Evolutionary conservation across 73 alveolate species (phyloP).

Genomic region (Tetrahymena elliotti): DNA sequence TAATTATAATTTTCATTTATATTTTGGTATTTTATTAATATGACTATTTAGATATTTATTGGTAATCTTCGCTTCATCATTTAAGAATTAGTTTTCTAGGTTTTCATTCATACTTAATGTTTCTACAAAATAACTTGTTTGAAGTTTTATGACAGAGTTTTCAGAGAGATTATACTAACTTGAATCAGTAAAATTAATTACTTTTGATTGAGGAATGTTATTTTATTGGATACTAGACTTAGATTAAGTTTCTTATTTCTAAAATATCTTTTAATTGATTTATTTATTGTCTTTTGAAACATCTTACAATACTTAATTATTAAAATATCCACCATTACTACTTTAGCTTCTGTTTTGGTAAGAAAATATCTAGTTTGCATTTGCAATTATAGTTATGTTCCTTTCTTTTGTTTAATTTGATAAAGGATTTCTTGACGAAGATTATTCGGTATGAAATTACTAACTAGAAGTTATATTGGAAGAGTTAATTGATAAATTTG

Average conservation of each 20-base stretch:
- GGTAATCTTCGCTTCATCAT: neutral
- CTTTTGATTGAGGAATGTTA: neutral
- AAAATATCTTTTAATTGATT: too few species aligned
- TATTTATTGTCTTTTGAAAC: neutral
- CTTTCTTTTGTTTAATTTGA: neutral
- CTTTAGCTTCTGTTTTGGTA: neutral
- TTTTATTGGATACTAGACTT: neutral
- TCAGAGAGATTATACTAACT: neutral
- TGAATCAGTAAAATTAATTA: neutral
- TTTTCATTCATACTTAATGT: neutral
- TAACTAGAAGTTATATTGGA: neutral
- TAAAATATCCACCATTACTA: neutral
- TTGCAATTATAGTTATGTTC: neutral
- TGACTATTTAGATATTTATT: neutral
- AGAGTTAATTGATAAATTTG: neutral
- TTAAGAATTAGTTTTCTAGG: neutral
- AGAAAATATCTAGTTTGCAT: neutral
- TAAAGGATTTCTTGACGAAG: neutral
- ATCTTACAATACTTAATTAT: neutral
- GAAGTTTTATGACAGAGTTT: neutral
- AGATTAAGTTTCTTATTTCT: neutral
- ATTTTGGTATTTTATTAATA: neutral
- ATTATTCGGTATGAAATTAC: neutral
- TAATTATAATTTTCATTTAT: neutral
- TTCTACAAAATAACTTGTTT: neutral